These are phyloP conservation scores for Biscogniauxia marginata DNA, from an alignment of 2,329 filamentous ascomycete genomes.

Conservation along the genomic window DNA sequence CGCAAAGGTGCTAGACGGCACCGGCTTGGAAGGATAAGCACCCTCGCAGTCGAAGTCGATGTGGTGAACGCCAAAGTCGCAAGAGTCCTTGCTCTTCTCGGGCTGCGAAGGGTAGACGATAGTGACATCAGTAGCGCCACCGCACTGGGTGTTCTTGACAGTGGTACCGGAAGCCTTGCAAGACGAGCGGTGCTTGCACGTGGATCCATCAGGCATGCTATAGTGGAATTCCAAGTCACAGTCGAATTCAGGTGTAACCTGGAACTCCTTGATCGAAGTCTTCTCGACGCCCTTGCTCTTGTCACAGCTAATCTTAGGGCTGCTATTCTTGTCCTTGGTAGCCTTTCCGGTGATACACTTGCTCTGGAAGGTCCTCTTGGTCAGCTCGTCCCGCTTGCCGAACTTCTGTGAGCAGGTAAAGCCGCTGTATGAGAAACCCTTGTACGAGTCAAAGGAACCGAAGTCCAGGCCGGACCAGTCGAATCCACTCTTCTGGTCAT, in stretches of 20 bases:
- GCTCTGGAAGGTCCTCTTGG: conserved; percentile 49
- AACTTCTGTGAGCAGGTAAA: conserved; percentile 64
- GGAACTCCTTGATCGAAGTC: conserved; percentile 75
- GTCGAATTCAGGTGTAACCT: conserved; percentile 73
- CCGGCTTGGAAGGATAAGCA: conserved; percentile 33
- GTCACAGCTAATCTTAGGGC: conserved; percentile 59
- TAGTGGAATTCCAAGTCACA: conserved; percentile 83
- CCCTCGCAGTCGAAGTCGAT: conserved; percentile 72
- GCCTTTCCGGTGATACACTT: conserved; percentile 63
- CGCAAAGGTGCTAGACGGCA: conserved; percentile 6
- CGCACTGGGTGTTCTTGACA: conserved; percentile 84
- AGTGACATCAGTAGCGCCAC: conserved; percentile 80
- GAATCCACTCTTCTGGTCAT: conserved; percentile 69
- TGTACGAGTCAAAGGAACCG: conserved; percentile 65
- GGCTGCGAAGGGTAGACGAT: conserved; percentile 65
- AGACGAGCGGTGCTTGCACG: conserved; percentile 72
- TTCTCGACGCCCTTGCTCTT: conserved; percentile 43
- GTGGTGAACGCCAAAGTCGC: conserved; percentile 70
- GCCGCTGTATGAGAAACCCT: conserved; percentile 71
- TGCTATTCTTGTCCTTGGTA: conserved; percentile 42
- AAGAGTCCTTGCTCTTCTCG: conserved; percentile 55
- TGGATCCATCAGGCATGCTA: conserved; percentile 76
- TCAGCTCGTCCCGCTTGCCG: conserved; percentile 54
- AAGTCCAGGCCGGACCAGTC: conserved; percentile 64
- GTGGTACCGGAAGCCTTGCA: conserved; percentile 68